Conservation (phyloP, 495 filamentous ascomycete genomes). For the Tuber brumale region DNA sequence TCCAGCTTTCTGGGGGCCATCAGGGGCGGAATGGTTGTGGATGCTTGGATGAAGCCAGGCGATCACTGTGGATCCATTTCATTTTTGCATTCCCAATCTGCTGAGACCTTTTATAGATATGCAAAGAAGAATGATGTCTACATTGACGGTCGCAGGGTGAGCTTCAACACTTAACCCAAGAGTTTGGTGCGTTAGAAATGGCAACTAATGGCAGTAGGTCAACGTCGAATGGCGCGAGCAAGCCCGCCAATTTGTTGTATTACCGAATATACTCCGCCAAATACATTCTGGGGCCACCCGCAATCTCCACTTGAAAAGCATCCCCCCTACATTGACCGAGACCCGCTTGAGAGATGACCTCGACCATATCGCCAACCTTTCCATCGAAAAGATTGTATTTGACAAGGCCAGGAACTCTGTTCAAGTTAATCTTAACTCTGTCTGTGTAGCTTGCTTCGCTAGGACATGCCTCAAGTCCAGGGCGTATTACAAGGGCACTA, state of each 20-base stretch:
- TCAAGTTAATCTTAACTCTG: constrained; percentile 64
- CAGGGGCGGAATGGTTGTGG: constrained; percentile 62
- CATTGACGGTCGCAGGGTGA: constrained; percentile 62
- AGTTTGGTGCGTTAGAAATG: neutral
- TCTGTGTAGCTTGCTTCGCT: constrained; percentile 69
- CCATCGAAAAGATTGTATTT: constrained; percentile 62
- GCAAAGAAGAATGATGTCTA: constrained; percentile 62
- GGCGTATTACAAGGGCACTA: constrained; percentile 63
- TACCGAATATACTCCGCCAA: constrained; percentile 59
- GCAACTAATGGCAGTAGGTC: constrained; percentile 48
- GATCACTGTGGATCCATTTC: constrained; percentile 62
- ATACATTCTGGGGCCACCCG: constrained; percentile 67
- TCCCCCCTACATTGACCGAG: constrained; percentile 56
- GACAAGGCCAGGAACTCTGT: constrained; percentile 51
- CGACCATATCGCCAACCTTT: constrained; percentile 74
- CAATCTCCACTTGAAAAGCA: constrained; percentile 62
- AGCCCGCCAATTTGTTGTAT: constrained; percentile 62
- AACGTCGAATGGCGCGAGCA: constrained; percentile 62
- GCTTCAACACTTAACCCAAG: constrained; percentile 27
- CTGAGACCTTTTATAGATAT: constrained; percentile 58
- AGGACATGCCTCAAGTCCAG: constrained; percentile 74
- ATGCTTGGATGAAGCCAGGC: constrained; percentile 59
- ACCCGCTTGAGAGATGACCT: constrained; percentile 62
- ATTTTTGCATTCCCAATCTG: constrained; percentile 60
- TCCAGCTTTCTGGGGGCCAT: constrained; percentile 60